These are phyloP conservation scores for Aureobasidium sp. DNA, from an alignment of 2,329 filamentous ascomycete genomes.

Conservation along the genomic window DNA sequence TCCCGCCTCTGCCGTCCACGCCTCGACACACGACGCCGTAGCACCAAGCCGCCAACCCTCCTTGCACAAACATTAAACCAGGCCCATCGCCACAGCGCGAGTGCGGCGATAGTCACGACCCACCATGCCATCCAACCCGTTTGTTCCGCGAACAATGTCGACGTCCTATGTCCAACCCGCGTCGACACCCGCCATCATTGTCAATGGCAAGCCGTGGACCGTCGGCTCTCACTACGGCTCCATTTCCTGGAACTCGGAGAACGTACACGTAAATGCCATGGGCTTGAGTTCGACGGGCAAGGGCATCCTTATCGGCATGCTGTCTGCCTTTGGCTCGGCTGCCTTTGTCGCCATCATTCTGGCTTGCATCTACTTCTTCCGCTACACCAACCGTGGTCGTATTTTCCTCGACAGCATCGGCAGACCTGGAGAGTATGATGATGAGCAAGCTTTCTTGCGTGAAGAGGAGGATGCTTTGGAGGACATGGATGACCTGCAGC, in stretches of 20 bases:
- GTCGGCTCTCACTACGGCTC: constrained; percentile 1
- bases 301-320: constrained; percentile 88
- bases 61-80: neutral
- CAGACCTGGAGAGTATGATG: constrained; percentile 91
- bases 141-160: constrained; percentile 16
- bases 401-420: constrained; percentile 92
- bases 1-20: neutral
- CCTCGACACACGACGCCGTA: neutral
- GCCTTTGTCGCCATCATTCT: constrained; percentile 74
- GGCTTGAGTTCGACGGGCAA: constrained; percentile 50
- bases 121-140: neutral
- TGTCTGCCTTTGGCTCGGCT: constrained; percentile 90
- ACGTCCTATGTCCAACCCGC: constrained; percentile 15
- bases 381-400: constrained; percentile 78
- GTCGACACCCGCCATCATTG: constrained; percentile 8
- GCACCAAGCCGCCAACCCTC: neutral
- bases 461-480: constrained; percentile 95
- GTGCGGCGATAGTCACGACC: constrained; percentile 12
- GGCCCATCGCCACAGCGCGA: constrained; percentile 19
- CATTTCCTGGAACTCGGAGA: neutral
- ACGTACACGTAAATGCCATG: neutral
- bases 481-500: constrained; percentile 87
- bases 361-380: constrained; percentile 83
- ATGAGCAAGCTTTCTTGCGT: constrained; percentile 87
- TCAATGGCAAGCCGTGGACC: constrained; percentile 14